Base-by-base conservation (phyloP, 805 yeast genomes). In the Naumovozyma dairenensis region DNA sequence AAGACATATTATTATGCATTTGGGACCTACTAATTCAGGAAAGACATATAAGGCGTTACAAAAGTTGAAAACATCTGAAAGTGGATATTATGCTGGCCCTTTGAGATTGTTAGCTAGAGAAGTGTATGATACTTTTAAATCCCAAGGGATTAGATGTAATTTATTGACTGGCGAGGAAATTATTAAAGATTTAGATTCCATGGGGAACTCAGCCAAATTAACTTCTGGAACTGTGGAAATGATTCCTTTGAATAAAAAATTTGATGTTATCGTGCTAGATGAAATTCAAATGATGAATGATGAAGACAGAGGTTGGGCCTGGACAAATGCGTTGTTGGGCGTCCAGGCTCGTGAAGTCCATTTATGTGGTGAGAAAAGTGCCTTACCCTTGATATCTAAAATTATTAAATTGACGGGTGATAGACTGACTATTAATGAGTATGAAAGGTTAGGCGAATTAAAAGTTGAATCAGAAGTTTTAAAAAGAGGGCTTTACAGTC, bases 1-100 rank as follows among this genome's bases (percentile, higher is more conserved):
- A 42, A 65, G 99, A 25, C 77, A 80, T 32, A 67, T 92, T 31
- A 69, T 80, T n/a, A 72, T 92, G 76, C 99, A 92, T 54, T 83
- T 92, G 8, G 99, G 99, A 0, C 98, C 99, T 1, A 92, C 99
- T 0, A 92, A 92, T 55, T 78, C 92, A 44, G 99, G 99, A 9
- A 92, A 92, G 50, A 92, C 97, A 0, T 82, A 83, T 51, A 70
- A 72, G 31, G 94, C 97, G 0, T 60, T 92, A 29, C 67, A 80
- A 46, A 67, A 74, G 35, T 65, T 92, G 31, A 76, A 76, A 45
- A 48, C 57, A 15, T 75, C 85, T 12, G 66, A 74, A 21, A 68
- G 76, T 14, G 98, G 98, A 0, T 82, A 80, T 44, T 92, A 79
- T 58, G 97, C 97, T 0, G 97, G 97, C 1, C 99, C 99, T 0